Percentiles rank a stretch among this genome's conserved stretches.
Conservation (phyloP, 2,329 filamentous ascomycete species). For the Pseudocercospora musae region DNA sequence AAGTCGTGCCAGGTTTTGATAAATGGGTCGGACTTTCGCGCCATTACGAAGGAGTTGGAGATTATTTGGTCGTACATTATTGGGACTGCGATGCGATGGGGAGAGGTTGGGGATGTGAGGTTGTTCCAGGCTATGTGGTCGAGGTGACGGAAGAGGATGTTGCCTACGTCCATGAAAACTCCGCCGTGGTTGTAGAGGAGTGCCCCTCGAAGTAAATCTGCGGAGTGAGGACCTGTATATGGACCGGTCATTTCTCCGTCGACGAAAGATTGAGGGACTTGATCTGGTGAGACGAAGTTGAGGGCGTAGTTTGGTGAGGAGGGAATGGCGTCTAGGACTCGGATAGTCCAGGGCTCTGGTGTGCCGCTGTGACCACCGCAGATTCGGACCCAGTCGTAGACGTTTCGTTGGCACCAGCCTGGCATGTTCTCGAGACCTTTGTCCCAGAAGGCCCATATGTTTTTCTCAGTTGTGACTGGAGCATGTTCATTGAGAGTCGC, state of each 20-base stretch:
- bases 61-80: conserved; percentile 17
- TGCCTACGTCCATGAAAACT: conserved; percentile 43
- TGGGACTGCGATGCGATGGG: conserved; percentile 33
- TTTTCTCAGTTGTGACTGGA: conserved; percentile 40
- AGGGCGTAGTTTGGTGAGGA: conserved; percentile 40
- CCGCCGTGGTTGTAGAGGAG: conserved; percentile 41
- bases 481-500: conserved; percentile 3
- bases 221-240: conserved; percentile 44
- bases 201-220: conserved; percentile 49
- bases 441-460: conserved; percentile 45
- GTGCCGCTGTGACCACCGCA: conserved; percentile 24
- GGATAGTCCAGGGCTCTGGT: conserved; percentile 40
- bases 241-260: conserved; percentile 46
- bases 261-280: conserved; percentile 41
- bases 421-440: conserved; percentile 38
- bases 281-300: conserved; percentile 38
- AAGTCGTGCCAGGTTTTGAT: conserved; percentile 20
- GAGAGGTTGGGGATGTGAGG: conserved; percentile 39
- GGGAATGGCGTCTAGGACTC: conserved; percentile 40
- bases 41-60: conserved; percentile 45
- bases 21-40: conserved; percentile 43
- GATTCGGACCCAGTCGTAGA: conserved; percentile 42
- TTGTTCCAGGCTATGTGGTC: conserved; percentile 41
- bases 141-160: conserved; percentile 38
- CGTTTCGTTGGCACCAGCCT: conserved; percentile 39